Evolutionary conservation across 192 early-diverging fungal genomes (phyloP), one percentile per base, ranked within the genome.

Genomic region (Podochytrium sp.): DNA sequence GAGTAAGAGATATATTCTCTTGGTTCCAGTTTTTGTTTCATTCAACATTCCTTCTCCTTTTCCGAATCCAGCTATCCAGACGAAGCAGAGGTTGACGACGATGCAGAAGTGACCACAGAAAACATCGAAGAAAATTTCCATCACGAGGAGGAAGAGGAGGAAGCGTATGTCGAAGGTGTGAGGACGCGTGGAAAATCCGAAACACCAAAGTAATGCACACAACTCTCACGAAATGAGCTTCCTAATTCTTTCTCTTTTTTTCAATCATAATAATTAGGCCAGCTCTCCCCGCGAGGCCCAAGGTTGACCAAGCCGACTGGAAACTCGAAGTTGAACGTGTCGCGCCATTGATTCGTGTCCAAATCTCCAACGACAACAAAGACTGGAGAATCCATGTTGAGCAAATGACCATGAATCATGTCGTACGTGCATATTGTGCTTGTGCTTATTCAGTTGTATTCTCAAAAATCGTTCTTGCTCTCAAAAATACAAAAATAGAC

Each of bases 371-470:
- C 64, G 84, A 88, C 66, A 86, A 87, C 73, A 88, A 88, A 62
- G 86, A 88, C 62, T 88, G 87, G 87, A 58, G 87, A 39, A 79
- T 85, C 30, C 87, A 88, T 73, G 37, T 88, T n/a, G 83, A 86
- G 60, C 81, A 84, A 43, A 86, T 88, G 78, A 50, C 73, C 14
- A 65, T 73, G 55, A 79, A 87, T 62, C 68, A 86, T 40, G 70
- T 73, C 49, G 85, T 85, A 57, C 10, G 12, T 27, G 23, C 30
- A 27, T 55, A 7, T 55, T 47, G 10, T 55, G 20, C 52, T 20
- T 55, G 23, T 23, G 7, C 23, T 55, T 5, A 23, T 20, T n/a
- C n/a, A n/a, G n/a, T n/a, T n/a, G n/a, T n/a, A n/a, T n/a, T n/a
- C 27, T 38, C 7, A 38, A 30, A 27, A 16, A 18, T 49, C 35